These are phyloP conservation scores for Melaleuca alternifolia DNA, from an alignment of 345 rosid species.

Conservation along the genomic window DNA sequence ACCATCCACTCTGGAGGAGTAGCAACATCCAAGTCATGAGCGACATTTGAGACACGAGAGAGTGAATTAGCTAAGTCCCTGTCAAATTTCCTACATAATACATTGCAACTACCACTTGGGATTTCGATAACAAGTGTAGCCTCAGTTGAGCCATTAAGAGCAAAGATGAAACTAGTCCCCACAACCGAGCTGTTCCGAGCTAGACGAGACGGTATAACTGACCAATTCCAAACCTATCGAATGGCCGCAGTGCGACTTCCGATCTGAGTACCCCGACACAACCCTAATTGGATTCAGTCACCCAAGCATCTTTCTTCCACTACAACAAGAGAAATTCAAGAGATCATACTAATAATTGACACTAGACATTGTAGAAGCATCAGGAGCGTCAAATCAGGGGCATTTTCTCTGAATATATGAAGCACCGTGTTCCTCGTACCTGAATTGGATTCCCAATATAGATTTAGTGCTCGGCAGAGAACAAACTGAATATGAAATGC, in stretches of 20 bases:
- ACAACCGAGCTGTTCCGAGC: background rate
- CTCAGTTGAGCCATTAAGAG: background rate
- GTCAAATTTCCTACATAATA: background rate
- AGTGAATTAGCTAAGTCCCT: background rate
- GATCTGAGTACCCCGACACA: background rate
- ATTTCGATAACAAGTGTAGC: background rate
- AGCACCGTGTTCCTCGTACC: conserved; percentile 98
- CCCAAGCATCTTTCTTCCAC: background rate
- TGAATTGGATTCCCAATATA: conserved; percentile 3
- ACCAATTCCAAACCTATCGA: background rate
- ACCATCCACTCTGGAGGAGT: background rate
- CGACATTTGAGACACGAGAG: background rate
- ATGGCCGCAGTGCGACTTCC: background rate
- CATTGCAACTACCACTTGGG: background rate
- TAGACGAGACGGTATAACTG: background rate
- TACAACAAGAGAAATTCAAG: background rate
- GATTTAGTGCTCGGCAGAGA: background rate
- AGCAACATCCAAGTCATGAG: background rate
- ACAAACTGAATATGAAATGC: background rate
- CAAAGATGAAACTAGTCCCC: background rate
- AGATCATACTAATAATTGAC: background rate
- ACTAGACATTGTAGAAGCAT: background rate
- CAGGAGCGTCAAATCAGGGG: conserved; percentile 26
- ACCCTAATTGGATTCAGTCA: background rate
- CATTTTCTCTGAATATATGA: conserved; percentile 93